Conservation (phyloP, 495 filamentous ascomycete genomes). For the Choiromyces venosus region DNA sequence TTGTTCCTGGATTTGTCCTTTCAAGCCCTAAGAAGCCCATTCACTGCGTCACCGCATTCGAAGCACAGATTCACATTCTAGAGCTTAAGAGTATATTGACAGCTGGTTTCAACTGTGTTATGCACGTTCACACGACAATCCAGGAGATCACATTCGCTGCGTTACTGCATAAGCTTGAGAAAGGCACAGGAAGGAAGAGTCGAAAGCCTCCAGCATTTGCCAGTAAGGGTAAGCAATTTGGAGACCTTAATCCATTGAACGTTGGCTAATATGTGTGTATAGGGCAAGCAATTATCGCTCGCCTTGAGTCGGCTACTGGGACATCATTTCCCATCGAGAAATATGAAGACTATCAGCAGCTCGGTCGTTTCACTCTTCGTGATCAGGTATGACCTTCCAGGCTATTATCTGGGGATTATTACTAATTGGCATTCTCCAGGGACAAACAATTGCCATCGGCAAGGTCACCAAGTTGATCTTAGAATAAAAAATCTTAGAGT, state of each 20-base stretch:
- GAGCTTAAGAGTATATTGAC: conserved; percentile 90
- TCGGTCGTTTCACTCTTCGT: conserved; percentile 90
- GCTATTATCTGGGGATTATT: conserved; percentile 13
- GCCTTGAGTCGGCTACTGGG: conserved; percentile 76
- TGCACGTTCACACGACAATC: conserved; percentile 85
- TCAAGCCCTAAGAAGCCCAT: conserved; percentile 88
- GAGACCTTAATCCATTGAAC: background rate
- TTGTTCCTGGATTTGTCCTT: conserved; percentile 92
- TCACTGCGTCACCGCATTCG: conserved; percentile 81
- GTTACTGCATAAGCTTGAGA: conserved; percentile 90
- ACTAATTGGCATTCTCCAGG: conserved; percentile 49
- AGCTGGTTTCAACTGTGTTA: conserved; percentile 83
- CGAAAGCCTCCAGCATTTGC: conserved; percentile 89
- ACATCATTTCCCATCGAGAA: conserved; percentile 84
- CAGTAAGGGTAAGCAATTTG: conserved; percentile 66
- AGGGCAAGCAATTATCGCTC: conserved; percentile 67
- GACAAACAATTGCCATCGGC: conserved; percentile 94
- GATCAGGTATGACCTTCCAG: conserved; percentile 63
- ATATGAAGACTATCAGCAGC: conserved; percentile 89
- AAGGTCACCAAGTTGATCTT: conserved; percentile 84
- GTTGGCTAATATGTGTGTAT: conserved; percentile 19
- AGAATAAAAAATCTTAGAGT: conserved; percentile 24
- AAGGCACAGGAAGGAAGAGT: conserved; percentile 89
- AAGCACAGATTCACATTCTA: conserved; percentile 93
- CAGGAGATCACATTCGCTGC: conserved; percentile 88